A percentile compares a stretch with the other conserved stretches of the same genome.
phyloP scores from a whole-genome alignment of 2,329 filamentous ascomycete genomes.

The Fusarium kyushuense region DNA sequence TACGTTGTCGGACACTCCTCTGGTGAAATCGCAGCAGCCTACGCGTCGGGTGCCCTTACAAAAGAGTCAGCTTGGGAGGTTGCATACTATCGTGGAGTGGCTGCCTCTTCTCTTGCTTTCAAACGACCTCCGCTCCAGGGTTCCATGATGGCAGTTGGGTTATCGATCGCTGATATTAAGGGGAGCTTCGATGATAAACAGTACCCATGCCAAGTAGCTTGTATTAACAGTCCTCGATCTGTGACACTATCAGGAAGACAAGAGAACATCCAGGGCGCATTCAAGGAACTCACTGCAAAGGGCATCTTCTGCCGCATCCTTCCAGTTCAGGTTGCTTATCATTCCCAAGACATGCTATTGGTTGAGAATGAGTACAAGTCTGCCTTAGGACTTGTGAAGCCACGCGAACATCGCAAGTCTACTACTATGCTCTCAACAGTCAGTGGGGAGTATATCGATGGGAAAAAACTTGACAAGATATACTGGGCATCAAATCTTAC shows the following conservation, averaged over 20 bases:
- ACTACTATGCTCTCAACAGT: slow-evolving; percentile 59
- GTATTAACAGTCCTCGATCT: slow-evolving; percentile 59
- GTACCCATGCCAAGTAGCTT: slow-evolving; percentile 54
- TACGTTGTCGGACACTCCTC: slow-evolving; percentile 61
- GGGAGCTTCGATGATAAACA: slow-evolving; percentile 44
- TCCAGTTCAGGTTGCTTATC: slow-evolving; percentile 57
- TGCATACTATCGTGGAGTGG: slow-evolving; percentile 57
- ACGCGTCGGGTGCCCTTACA: slow-evolving; percentile 54
- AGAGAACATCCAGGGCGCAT: slow-evolving; percentile 50
- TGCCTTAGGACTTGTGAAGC: slow-evolving; percentile 44
- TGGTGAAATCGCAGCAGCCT: slow-evolving; percentile 61
- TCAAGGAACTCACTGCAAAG: slow-evolving; percentile 49
- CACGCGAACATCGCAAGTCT: slow-evolving; percentile 14
- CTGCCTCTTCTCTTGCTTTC: slow-evolving; percentile 48
- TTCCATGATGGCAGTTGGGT: slow-evolving; percentile 58
- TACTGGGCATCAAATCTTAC: slow-evolving; percentile 64
- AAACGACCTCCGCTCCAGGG: slow-evolving; percentile 50
- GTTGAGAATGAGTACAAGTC: slow-evolving; percentile 54
- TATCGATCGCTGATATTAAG: slow-evolving; percentile 48
- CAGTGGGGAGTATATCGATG: slow-evolving; percentile 47
- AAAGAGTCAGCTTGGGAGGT: slow-evolving; percentile 56
- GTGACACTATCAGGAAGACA: slow-evolving; percentile 59
- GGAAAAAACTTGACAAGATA: slow-evolving; percentile 46
- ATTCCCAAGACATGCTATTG: slow-evolving; percentile 59
- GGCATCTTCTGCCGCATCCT: slow-evolving; percentile 54